Evolutionary conservation across 768 basidiomycete genomes (phyloP).

Genomic region (Botryobasidium botryosum): DNA sequence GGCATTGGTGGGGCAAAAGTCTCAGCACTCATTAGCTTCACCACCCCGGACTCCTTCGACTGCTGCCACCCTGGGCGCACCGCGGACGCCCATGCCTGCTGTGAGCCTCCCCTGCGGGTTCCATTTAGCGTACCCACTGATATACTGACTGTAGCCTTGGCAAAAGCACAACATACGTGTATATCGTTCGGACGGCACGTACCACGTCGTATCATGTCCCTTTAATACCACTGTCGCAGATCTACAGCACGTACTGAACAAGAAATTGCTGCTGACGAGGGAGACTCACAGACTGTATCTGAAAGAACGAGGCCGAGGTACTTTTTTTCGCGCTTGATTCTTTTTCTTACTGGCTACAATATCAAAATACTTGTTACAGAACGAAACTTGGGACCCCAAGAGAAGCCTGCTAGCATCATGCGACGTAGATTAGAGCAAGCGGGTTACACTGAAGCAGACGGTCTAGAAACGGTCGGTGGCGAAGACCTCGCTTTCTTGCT

Average conservation of each 20-base stretch:
- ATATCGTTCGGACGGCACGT: conserved; percentile 54
- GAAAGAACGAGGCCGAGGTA: conserved; percentile 61
- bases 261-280: conserved; percentile 28
- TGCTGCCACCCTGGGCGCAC: not conserved
- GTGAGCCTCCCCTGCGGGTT: not conserved
- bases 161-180: conserved; percentile 48
- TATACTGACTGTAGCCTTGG: conserved; percentile 6
- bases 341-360: not conserved
- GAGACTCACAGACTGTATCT: conserved; percentile 56
- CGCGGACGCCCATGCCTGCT: conserved; percentile 1
- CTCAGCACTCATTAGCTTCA: not conserved
- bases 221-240: conserved; percentile 50
- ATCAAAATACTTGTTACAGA: conserved; percentile 30
- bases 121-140: not conserved
- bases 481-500: conserved; percentile 73
- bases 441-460: conserved; percentile 71
- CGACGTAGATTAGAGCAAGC: conserved; percentile 72
- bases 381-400: conserved; percentile 61
- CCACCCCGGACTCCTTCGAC: not conserved
- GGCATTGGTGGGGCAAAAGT: not conserved
- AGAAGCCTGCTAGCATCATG: conserved; percentile 74
- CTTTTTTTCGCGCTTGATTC: conserved; percentile 14
- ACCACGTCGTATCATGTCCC: conserved; percentile 49
- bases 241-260: conserved; percentile 42
- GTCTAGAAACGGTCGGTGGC: conserved; percentile 53